Percentiles rank a stretch among this genome's conserved stretches.
Evolutionary conservation across 2,329 filamentous ascomycete species (phyloP).

Genomic region (Aureobasidium vineae): DNA sequence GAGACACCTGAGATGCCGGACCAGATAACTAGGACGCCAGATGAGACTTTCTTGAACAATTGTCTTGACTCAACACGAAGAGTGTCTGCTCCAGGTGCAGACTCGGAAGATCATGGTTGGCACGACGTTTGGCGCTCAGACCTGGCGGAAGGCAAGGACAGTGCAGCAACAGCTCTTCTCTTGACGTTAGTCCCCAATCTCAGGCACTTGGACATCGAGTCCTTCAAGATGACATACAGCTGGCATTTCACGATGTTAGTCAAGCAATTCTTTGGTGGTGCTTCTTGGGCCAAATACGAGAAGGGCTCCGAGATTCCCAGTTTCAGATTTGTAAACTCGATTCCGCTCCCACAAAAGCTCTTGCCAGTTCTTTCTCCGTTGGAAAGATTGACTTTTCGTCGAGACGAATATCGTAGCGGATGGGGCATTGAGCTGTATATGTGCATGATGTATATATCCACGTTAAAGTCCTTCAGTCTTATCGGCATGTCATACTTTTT

Average conservation of each 20-base stretch:
- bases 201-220: background rate
- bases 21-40: background rate
- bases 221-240: background rate
- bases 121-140: background rate
- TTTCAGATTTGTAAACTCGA: background rate
- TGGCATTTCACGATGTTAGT: background rate
- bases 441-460: background rate
- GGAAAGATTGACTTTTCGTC: background rate
- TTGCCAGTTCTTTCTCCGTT: background rate
- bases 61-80: background rate
- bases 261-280: background rate
- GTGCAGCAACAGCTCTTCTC: background rate
- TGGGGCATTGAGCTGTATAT: background rate
- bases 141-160: background rate
- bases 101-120: background rate
- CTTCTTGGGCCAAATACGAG: background rate
- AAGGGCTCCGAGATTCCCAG: background rate
- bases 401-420: background rate
- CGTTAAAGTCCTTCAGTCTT: background rate
- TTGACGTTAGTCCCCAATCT: background rate
- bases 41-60: background rate
- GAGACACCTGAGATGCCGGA: background rate
- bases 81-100: background rate
- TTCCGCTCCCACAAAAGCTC: background rate
- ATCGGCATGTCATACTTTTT: background rate